Conservation (phyloP, 805 yeast species). For the Candida succiphila region DNA sequence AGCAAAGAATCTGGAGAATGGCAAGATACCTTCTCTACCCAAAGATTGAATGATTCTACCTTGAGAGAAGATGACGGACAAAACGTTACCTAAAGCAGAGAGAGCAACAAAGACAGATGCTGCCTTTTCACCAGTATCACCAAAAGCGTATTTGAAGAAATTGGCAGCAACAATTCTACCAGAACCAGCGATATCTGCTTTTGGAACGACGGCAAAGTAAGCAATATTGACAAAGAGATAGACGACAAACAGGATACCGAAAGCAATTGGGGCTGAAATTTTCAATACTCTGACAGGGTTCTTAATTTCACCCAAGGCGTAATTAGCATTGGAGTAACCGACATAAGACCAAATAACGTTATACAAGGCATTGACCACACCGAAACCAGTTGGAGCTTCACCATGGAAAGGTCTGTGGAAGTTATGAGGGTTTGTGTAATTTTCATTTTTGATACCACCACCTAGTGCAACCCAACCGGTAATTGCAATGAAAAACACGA, state of each 20-base stretch:
- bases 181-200: conserved; percentile 44
- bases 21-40: conserved; percentile 72
- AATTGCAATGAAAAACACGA: conserved; percentile 57
- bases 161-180: conserved; percentile 69
- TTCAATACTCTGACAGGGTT: conserved; percentile 62
- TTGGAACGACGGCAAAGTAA: conserved; percentile 73
- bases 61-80: conserved; percentile 74
- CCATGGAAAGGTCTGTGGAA: too few relatives aligned
- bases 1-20: conserved; percentile 64
- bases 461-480: conserved; percentile 82
- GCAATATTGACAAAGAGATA: conserved; percentile 75
- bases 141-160: conserved; percentile 67
- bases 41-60: conserved; percentile 73
- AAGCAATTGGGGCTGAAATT: conserved; percentile 67
- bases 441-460: conserved; percentile 43
- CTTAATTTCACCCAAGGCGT: conserved; percentile 70
- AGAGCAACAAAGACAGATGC: conserved; percentile 73
- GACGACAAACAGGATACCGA: conserved; percentile 47
- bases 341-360: too few relatives aligned
- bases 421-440: too few relatives aligned
- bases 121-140: conserved; percentile 50
- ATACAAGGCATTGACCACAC: too few relatives aligned
- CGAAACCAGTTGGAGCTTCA: too few relatives aligned
- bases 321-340: too few relatives aligned
- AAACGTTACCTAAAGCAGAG: conserved; percentile 72